phyloP scores from a whole-genome alignment of 2,329 filamentous ascomycete species.

The Mariannaea elegans region DNA sequence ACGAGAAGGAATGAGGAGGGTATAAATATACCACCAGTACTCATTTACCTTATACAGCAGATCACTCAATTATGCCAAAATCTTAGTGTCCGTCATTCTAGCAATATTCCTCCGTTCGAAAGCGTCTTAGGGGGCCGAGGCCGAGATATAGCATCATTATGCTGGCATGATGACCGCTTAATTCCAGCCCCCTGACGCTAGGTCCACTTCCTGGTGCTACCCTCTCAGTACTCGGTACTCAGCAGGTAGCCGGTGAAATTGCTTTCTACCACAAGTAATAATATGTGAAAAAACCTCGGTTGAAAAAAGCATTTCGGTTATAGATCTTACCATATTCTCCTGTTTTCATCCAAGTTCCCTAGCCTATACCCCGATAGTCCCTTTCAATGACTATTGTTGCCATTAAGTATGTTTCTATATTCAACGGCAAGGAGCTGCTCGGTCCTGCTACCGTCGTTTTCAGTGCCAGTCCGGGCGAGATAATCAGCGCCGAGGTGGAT shows the following conservation, averaged over 20 bases:
- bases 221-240: neutral
- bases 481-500: neutral
- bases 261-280: neutral
- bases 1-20: neutral
- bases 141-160: neutral
- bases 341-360: neutral
- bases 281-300: neutral
- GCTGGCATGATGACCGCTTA: neutral
- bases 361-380: neutral
- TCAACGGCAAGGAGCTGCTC: neutral
- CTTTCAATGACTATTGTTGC: neutral
- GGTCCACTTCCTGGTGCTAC: neutral
- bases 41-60: neutral
- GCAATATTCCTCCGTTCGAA: neutral
- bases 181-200: neutral
- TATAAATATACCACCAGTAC: neutral
- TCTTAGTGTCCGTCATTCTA: neutral
- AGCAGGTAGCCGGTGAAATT: neutral
- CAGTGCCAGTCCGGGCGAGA: neutral
- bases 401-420: neutral
- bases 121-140: neutral
- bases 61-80: neutral
- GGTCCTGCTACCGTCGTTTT: neutral
- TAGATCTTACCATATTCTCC: neutral
- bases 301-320: neutral